Evolutionary conservation across 495 filamentous ascomycete genomes (phyloP).

Genomic region (Chaetomium tenue): DNA sequence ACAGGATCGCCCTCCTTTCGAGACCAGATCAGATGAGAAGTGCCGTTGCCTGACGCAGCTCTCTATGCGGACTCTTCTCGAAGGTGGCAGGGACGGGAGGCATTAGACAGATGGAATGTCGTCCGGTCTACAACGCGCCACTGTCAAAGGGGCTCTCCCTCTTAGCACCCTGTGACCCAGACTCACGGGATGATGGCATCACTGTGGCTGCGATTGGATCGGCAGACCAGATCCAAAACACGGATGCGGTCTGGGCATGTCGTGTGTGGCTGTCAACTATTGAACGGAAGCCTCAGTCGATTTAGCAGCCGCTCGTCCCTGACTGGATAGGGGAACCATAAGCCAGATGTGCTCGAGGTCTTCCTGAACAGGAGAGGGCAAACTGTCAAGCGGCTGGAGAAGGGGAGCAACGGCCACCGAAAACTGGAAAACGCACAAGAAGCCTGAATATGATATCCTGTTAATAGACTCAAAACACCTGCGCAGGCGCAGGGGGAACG

Average conservation of each 20-base stretch:
- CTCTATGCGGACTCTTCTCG: slow-evolving; percentile 18
- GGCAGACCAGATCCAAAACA: slow-evolving; percentile 35
- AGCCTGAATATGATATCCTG: not conserved
- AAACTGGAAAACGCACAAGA: not conserved
- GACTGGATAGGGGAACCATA: slow-evolving; percentile 21
- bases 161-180: slow-evolving; percentile 8
- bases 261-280: slow-evolving; percentile 23
- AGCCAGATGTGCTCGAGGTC: slow-evolving; percentile 1
- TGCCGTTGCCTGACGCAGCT: not conserved
- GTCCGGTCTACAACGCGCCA: not conserved
- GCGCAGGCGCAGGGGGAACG: slow-evolving; percentile 7
- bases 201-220: slow-evolving; percentile 25
- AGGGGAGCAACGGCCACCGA: not conserved
- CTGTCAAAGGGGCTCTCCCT: not conserved
- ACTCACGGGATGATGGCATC: slow-evolving; percentile 23
- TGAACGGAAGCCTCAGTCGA: slow-evolving; percentile 23
- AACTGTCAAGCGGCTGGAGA: not conserved
- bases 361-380: not conserved
- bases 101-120: slow-evolving; percentile 4
- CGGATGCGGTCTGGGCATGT: slow-evolving; percentile 35
- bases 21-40: slow-evolving; percentile 22
- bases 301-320: slow-evolving; percentile 38
- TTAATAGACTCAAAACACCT: slow-evolving; percentile 1
- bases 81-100: not conserved
- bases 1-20: slow-evolving; percentile 23